Percentiles rank a stretch among this genome's conserved stretches.
phyloP scores from a whole-genome alignment of 352 stramenopile genomes.

The Phytopythium delawarense region DNA sequence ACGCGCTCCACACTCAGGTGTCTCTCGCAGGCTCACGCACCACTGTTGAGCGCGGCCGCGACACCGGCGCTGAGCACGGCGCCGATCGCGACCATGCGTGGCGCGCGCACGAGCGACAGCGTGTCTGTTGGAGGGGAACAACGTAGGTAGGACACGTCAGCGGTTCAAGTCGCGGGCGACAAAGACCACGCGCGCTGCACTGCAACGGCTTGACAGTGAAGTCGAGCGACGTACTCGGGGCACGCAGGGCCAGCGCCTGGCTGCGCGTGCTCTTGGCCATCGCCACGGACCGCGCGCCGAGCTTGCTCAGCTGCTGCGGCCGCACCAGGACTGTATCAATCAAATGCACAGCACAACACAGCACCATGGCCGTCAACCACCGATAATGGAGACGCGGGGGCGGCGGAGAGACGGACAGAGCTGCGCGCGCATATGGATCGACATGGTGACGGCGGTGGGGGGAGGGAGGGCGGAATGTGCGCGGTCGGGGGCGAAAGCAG shows the following conservation, averaged over 20 bases:
- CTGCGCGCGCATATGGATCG: constrained; percentile 47
- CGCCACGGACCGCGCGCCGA: constrained; percentile 24
- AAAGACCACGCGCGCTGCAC: background rate
- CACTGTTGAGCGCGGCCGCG: constrained; percentile 26
- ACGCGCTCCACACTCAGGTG: too few species aligned
- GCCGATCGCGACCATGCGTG: constrained; percentile 32
- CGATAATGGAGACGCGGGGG: background rate
- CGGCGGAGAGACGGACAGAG: constrained; percentile 25
- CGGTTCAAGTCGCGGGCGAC: background rate
- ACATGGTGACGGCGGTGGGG: constrained; percentile 10
- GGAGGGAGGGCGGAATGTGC: background rate
- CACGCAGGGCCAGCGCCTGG: constrained; percentile 22
- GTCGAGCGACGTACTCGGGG: constrained; percentile 15
- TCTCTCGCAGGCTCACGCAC: constrained; percentile 4
- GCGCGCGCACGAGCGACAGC: constrained; percentile 15
- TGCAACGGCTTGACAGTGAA: background rate
- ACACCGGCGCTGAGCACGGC: constrained; percentile 45
- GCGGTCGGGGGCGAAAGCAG: constrained; percentile 5
- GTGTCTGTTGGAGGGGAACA: background rate
- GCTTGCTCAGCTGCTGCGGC: constrained; percentile 28
- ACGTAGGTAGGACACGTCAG: background rate
- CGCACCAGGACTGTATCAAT: constrained; percentile 31
- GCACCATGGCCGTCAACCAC: background rate
- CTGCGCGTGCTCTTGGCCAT: constrained; percentile 24
- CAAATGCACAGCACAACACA: background rate